Evolutionary conservation across 805 yeast genomes (phyloP), one percentile per base, ranked within the genome.

Genomic region (Wickerhamomyces ciferrii): DNA sequence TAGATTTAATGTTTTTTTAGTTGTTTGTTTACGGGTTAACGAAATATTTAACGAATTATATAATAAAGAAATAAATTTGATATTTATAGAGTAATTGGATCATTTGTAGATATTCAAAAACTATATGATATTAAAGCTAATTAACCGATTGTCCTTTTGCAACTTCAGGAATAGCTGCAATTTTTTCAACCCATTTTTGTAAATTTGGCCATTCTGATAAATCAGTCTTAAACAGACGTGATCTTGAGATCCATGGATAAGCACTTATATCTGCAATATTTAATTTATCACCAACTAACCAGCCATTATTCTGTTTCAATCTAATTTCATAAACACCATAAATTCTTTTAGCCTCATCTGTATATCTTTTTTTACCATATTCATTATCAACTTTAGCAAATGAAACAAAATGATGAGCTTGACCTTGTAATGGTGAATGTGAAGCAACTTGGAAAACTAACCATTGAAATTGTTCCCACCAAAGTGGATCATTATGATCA

Each of bases 361-460:
- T 44, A 56, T 71, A 81, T 48, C 84, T 65, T 24, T 72, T 65
- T 42, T 75, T 71, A 2, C 71, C 84, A 53, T 75, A 78, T 23
- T 71, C 60, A 55, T 76, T 69, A 44, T 75, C 70, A 45, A 74
- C 83, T 1, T 69, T 63, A 4, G 82, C 76, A 55, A 49, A 70
- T 4, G 47, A 19, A 1, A 48, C 44, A 52, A 79, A 81, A 58
- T 73, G 78, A 49, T 65, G 60, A 37, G 74, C 83, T 0, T 69
- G 65, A 5, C 54, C 84, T 54, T 72, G 78, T 73, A 72, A 75
- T 48, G 85, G 84, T 19, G 81, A 79, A 27, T 71, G 56, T 5
- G 78, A 76, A 51, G 81, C 76, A 66, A 75, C 70, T 55, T 78
- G 83, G 68, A 78, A 81, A 35, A 70, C 66, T 5, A 74, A 49